Conservation (phyloP, 768 basidiomycete genomes). For the Lactifluus piperatus region DNA sequence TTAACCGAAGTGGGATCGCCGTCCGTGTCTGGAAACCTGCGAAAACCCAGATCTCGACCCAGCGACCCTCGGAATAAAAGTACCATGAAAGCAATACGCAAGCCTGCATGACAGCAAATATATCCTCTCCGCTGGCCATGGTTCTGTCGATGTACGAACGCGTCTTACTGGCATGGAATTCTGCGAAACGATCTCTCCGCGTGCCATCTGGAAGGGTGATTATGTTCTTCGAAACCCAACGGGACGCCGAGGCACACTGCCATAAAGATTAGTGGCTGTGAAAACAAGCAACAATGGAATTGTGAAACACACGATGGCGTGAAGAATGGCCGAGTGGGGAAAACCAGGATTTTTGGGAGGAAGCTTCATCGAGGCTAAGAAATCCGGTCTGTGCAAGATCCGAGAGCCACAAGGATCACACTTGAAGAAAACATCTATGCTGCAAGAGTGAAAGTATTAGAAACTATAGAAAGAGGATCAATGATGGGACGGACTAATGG, state of each 20-base stretch:
- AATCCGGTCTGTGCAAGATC: slow-evolving; percentile 72
- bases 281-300: background rate
- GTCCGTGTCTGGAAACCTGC: slow-evolving; percentile 79
- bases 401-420: slow-evolving; percentile 83
- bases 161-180: slow-evolving; percentile 83
- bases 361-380: slow-evolving; percentile 70
- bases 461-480: background rate
- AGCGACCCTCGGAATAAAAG: slow-evolving; percentile 81
- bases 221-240: slow-evolving; percentile 68
- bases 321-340: slow-evolving; percentile 83
- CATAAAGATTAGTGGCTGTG: slow-evolving; percentile 16
- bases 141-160: slow-evolving; percentile 81
- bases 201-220: slow-evolving; percentile 64
- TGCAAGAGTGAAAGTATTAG: slow-evolving; percentile 25
- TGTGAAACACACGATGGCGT: slow-evolving; percentile 63
- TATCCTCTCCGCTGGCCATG: slow-evolving; percentile 83
- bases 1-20: slow-evolving; percentile 71
- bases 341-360: slow-evolving; percentile 77
- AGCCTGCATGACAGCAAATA: slow-evolving; percentile 81
- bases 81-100: slow-evolving; percentile 85
- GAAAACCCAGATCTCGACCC: slow-evolving; percentile 91
- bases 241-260: slow-evolving; percentile 76
- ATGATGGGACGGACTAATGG: slow-evolving; percentile 53
- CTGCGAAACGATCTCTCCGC: slow-evolving; percentile 77
- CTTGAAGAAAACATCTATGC: slow-evolving; percentile 82